phyloP scores from a whole-genome alignment of 495 filamentous ascomycete genomes.

The Penicillium atrosanguineum region DNA sequence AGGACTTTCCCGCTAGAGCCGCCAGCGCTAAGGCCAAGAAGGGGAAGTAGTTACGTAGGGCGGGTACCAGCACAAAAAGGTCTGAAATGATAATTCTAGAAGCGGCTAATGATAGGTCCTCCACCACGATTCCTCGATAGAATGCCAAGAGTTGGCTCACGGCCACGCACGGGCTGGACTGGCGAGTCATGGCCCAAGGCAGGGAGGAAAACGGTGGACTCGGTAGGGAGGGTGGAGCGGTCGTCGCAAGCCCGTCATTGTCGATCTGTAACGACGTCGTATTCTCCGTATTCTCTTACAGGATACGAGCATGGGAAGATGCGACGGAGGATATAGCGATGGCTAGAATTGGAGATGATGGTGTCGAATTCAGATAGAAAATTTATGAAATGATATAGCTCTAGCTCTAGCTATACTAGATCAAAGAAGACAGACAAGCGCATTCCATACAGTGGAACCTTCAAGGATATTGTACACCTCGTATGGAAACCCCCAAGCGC shows the following conservation, averaged over 20 bases:
- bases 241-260: slow-evolving; percentile 22
- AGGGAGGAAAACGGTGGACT: slow-evolving; percentile 11
- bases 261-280: slow-evolving; percentile 3
- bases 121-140: not conserved
- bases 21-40: not conserved
- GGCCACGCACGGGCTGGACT: slow-evolving; percentile 2
- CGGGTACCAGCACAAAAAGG: no score
- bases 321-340: not conserved
- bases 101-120: not conserved
- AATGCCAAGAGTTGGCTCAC: slow-evolving; percentile 14
- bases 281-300: not conserved
- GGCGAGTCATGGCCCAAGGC: slow-evolving; percentile 10
- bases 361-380: no score
- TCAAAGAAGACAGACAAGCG: no score
- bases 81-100: no score
- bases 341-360: not conserved
- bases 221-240: slow-evolving; percentile 23
- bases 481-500: not conserved
- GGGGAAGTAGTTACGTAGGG: not conserved
- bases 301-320: not conserved
- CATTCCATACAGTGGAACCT: no score
- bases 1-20: no score
- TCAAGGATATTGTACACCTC: no score
- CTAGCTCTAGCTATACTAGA: no score
- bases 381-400: no score